Evolutionary conservation across 306 rosid species (phyloP).

Genomic region (Vigna trinervia): DNA sequence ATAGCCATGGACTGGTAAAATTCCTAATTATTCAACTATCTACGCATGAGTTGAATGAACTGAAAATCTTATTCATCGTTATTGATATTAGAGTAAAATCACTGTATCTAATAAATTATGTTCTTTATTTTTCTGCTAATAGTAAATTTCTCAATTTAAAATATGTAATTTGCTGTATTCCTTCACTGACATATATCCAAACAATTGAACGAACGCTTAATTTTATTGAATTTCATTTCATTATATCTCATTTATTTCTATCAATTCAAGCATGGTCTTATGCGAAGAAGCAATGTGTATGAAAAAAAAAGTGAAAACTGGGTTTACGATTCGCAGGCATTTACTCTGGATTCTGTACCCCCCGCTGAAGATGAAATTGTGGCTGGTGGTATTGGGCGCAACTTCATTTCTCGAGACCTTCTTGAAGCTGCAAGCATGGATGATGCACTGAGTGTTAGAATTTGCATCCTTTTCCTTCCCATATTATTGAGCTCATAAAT

Average conservation of each 20-base stretch:
- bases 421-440: constrained; percentile 81
- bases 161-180: no score
- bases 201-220: no score
- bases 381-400: constrained; percentile 76
- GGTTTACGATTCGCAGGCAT: constrained; percentile 54
- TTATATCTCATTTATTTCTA: no score
- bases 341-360: constrained; percentile 79
- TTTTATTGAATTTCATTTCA: no score
- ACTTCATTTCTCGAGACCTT: constrained; percentile 78
- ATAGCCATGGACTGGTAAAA: constrained; percentile 72
- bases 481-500: not conserved
- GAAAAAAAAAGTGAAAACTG: constrained; percentile 1
- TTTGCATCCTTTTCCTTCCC: constrained; percentile 31
- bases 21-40: not conserved
- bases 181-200: no score
- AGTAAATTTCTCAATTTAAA: not conserved
- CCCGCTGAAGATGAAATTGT: constrained; percentile 69
- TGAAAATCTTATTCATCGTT: not conserved
- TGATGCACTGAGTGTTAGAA: constrained; percentile 66
- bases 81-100: no score
- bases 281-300: not conserved
- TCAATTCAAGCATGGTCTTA: not conserved
- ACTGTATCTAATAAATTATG: not conserved
- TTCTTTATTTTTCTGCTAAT: not conserved
- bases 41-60: not conserved